Percentiles rank a stretch among this genome's conserved stretches.
phyloP scores from a whole-genome alignment of 108 stramenopile species.

The Cyclotella cryptica region DNA sequence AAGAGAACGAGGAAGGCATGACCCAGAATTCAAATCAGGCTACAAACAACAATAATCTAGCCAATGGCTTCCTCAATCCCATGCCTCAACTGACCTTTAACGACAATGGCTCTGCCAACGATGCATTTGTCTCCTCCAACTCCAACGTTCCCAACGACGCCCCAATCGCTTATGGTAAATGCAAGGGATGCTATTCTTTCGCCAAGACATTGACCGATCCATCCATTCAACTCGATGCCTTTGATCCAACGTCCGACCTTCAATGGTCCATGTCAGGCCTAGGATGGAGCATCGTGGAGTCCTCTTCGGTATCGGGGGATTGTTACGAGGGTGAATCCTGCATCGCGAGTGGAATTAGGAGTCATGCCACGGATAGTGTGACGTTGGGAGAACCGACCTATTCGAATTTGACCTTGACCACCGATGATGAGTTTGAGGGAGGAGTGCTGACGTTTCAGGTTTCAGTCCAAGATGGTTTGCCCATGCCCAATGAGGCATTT shows the following conservation, averaged over 20 bases:
- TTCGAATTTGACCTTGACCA: conserved; percentile 36
- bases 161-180: not conserved
- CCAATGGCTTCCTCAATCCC: conserved; percentile 1
- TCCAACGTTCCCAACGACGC: not conserved
- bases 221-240: conserved; percentile 29
- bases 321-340: conserved; percentile 26
- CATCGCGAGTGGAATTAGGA: conserved; percentile 16
- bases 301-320: not conserved
- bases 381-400: conserved; percentile 6
- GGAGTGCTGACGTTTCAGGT: conserved; percentile 40
- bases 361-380: not conserved
- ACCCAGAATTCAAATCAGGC: conserved; percentile 3
- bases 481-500: conserved; percentile 40
- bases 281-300: conserved; percentile 1
- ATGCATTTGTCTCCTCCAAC: not conserved
- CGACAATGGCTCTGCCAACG: conserved; percentile 12
- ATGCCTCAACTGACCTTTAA: conserved; percentile 13
- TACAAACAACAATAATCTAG: not conserved
- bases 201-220: conserved; percentile 8
- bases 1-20: conserved; percentile 3
- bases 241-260: conserved; percentile 24
- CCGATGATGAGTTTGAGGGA: conserved; percentile 18
- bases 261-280: conserved; percentile 10
- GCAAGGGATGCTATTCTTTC: conserved; percentile 5
- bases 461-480: conserved; percentile 19